These are phyloP conservation scores for Boechera stricta DNA, from an alignment of 345 rosid genomes.

Conservation along the genomic window DNA sequence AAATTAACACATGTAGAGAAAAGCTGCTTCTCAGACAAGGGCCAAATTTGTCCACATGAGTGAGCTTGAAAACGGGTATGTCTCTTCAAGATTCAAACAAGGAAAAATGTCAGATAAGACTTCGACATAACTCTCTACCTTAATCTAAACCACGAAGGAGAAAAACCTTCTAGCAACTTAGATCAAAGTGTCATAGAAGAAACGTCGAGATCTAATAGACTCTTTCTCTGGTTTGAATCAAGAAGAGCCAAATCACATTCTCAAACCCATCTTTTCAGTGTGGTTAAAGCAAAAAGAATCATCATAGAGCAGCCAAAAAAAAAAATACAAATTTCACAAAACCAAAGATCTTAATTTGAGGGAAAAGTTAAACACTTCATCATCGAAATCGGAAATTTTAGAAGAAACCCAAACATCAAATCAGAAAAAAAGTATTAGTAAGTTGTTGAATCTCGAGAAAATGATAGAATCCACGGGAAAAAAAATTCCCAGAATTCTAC, in stretches of 20 bases:
- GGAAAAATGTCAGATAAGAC: slow-evolving; percentile 4
- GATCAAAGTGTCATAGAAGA: slow-evolving; percentile 39
- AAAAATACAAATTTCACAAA: not conserved
- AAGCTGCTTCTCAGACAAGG: slow-evolving; percentile 46
- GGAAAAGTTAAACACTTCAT: not conserved
- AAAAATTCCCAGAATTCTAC: slow-evolving; percentile 20
- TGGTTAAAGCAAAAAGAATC: slow-evolving; percentile 48
- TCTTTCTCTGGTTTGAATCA: slow-evolving; percentile 6
- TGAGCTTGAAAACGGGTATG: slow-evolving; percentile 14
- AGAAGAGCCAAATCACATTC: slow-evolving; percentile 12
- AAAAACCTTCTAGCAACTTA: slow-evolving; percentile 35
- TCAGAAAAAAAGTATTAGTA: not conserved
- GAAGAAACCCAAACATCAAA: not conserved
- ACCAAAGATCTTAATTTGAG: not conserved
- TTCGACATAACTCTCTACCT: slow-evolving; percentile 37
- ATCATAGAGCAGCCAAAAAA: slow-evolving; percentile 40
- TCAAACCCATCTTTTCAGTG: slow-evolving; percentile 40
- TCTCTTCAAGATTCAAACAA: slow-evolving; percentile 29
- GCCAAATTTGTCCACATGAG: slow-evolving; percentile 44
- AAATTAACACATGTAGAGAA: not conserved
- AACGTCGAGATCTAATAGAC: slow-evolving; percentile 12
- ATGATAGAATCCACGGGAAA: slow-evolving; percentile 36
- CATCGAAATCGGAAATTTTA: not conserved
- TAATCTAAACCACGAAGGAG: slow-evolving; percentile 41
- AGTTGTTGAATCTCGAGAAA: slow-evolving; percentile 47